phyloP scores from a whole-genome alignment of 2,329 filamentous ascomycete species.

The Calonectria honghensis region DNA sequence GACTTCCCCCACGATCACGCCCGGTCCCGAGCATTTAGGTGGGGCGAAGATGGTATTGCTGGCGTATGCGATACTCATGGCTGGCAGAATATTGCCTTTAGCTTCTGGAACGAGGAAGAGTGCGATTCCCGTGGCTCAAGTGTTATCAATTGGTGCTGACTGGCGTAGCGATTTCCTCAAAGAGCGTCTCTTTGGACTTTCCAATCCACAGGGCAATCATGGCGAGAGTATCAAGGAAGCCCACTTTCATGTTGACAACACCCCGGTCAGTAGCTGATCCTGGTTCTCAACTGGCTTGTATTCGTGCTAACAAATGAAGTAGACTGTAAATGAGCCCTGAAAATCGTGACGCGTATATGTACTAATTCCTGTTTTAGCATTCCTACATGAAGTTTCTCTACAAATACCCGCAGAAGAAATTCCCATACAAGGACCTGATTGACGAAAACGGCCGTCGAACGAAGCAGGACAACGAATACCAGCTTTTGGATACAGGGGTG shows the following conservation, averaged over 20 bases:
- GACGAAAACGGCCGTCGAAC: slow-evolving; percentile 87
- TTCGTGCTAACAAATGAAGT: slow-evolving; percentile 50
- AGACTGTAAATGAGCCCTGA: slow-evolving; percentile 65
- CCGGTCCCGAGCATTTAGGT: slow-evolving; percentile 90
- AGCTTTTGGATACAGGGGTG: slow-evolving; percentile 90
- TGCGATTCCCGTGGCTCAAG: slow-evolving; percentile 60
- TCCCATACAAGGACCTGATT: slow-evolving; percentile 92
- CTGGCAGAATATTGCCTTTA: slow-evolving; percentile 92
- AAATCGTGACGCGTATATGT: not conserved
- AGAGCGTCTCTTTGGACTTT: slow-evolving; percentile 94
- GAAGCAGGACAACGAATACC: slow-evolving; percentile 90
- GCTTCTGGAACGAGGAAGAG: slow-evolving; percentile 99
- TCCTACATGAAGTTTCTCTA: slow-evolving; percentile 99
- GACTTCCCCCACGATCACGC: slow-evolving; percentile 97
- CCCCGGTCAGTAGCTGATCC: slow-evolving; percentile 73
- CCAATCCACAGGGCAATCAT: slow-evolving; percentile 97
- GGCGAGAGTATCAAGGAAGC: slow-evolving; percentile 98
- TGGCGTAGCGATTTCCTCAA: slow-evolving; percentile 87
- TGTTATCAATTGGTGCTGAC: slow-evolving; percentile 61
- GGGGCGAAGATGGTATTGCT: slow-evolving; percentile 98
- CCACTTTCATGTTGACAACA: slow-evolving; percentile 97
- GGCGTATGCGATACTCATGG: slow-evolving; percentile 95
- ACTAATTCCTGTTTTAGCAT: slow-evolving; percentile 74
- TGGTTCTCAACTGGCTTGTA: not conserved
- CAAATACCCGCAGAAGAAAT: slow-evolving; percentile 94